A percentile compares a stretch with the other conserved stretches of the same genome.
Conservation (phyloP, 257 asterid genomes). For the Penstemon davidsonii region DNA sequence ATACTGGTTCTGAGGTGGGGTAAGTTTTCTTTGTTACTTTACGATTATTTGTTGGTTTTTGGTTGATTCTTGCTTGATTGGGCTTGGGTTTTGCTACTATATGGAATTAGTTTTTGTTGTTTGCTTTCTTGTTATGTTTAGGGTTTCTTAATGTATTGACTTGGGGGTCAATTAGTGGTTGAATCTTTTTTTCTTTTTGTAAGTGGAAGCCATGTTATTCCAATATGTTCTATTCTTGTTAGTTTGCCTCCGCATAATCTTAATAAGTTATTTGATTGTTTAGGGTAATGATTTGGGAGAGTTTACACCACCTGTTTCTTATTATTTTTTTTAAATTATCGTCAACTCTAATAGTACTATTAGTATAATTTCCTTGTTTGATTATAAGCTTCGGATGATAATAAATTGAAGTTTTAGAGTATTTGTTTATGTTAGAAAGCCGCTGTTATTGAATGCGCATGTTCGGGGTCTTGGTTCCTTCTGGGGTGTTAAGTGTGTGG, state of each 20-base stretch:
- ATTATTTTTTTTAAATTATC: background rate
- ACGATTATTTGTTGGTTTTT: background rate
- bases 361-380: background rate
- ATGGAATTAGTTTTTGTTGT: background rate
- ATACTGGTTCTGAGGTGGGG: conserved; percentile 25
- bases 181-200: background rate
- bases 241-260: background rate
- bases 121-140: conserved; percentile 9
- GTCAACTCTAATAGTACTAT: background rate
- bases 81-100: background rate
- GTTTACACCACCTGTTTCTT: background rate
- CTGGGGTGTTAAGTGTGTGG: conserved; percentile 4
- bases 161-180: conserved; percentile 18
- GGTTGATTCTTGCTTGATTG: conserved; percentile 18
- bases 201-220: background rate
- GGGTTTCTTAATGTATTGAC: conserved; percentile 22
- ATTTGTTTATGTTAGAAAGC: background rate
- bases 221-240: background rate
- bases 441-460: background rate
- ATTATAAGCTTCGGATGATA: no score
- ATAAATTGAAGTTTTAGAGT: no score
- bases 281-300: conserved; percentile 19
- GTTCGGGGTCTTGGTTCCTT: background rate
- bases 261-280: conserved; percentile 4
- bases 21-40: conserved; percentile 18